Evolutionary conservation across 768 basidiomycete species (phyloP).

Genomic region (Boletus pseudo-olivaceus): DNA sequence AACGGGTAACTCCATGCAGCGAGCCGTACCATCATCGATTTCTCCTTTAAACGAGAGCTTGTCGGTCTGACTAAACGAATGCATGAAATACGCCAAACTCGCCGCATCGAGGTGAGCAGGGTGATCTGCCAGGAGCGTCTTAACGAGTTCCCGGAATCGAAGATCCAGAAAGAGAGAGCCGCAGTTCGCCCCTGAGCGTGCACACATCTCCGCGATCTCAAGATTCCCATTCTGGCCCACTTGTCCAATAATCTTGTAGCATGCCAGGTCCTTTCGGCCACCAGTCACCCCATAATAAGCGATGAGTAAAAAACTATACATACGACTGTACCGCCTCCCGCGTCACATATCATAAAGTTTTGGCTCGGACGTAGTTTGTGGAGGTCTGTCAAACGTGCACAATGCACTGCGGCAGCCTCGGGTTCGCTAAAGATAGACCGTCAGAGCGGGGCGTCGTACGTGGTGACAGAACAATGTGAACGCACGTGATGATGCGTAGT

Average conservation of each 20-base stretch:
- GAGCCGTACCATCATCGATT: conserved; percentile 63
- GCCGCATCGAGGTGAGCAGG: conserved; percentile 80
- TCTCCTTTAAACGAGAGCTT: conserved; percentile 75
- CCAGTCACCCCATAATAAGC: conserved; percentile 1
- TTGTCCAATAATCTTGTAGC: conserved; percentile 79
- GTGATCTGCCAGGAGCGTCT: conserved; percentile 74
- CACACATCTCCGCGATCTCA: conserved; percentile 91
- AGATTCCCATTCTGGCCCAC: conserved; percentile 70
- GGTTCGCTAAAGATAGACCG: conserved; percentile 43
- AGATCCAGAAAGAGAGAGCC: conserved; percentile 87
- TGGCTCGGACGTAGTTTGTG: conserved; percentile 78
- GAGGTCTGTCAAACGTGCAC: conserved; percentile 74
- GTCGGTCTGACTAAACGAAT: conserved; percentile 85
- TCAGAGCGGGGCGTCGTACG: background rate
- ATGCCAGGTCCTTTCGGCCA: conserved; percentile 38
- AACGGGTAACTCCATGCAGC: background rate
- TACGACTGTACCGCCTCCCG: conserved; percentile 78
- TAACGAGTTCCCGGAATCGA: conserved; percentile 78
- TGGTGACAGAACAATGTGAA: conserved; percentile 1
- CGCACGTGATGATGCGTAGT: conserved; percentile 73
- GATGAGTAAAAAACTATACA: conserved; percentile 22
- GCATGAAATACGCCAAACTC: conserved; percentile 84
- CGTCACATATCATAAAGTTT: conserved; percentile 90
- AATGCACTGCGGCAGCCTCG: conserved; percentile 91
- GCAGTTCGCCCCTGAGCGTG: conserved; percentile 82